Base-by-base conservation (phyloP, 768 basidiomycete species). In the Boletellus sp. region DNA sequence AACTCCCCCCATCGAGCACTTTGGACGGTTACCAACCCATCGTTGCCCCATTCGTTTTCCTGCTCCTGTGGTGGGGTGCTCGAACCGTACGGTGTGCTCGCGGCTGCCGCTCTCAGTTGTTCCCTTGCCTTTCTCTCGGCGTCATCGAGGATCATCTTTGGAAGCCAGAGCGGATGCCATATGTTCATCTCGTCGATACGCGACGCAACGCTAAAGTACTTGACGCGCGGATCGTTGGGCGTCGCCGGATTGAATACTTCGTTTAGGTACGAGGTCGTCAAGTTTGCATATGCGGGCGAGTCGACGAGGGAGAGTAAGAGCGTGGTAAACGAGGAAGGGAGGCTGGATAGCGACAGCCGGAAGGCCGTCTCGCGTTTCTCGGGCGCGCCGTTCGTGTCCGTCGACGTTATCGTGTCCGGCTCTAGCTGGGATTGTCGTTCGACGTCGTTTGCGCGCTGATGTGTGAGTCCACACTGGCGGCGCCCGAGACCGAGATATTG, bases 1-100 rank as follows among this genome's bases (percentile, higher is more conserved):
- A 94, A 97, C 62, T 96, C 90, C 16, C 96, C 96, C 94, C 95
- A 98, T 56, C 84, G 83, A 6, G 96, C 92, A 59, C 87, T 90
- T 56, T 89, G 83, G n/a, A 99, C 77, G 15, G 87, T 87, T 15
- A 98, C 94, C 32, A 97, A 75, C 0, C 92, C 93, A 60, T 97
- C 94, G 64, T 96, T 94, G 0, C 93, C 94, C 80, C 84, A 84
- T 42, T 79, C 73, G 16, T 72, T 61, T 36, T 81, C 79, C 45
- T 70, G 70, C 16, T 72, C 73, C 77, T 80, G 82, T 6, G 76
- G 58, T 1, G 77, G 74, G 3, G 60, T 54, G 15, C 62, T 55
- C 1, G 56, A 33, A 44, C 34, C 31, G 45, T 49, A 51, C 52
- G 24, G n/a, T 11, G 51, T 40, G 7, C 39, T 28, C 43, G 32